These are phyloP conservation scores for Tilletia horrida DNA, from an alignment of 1,284 basidiomycete genomes.

Conservation along the genomic window DNA sequence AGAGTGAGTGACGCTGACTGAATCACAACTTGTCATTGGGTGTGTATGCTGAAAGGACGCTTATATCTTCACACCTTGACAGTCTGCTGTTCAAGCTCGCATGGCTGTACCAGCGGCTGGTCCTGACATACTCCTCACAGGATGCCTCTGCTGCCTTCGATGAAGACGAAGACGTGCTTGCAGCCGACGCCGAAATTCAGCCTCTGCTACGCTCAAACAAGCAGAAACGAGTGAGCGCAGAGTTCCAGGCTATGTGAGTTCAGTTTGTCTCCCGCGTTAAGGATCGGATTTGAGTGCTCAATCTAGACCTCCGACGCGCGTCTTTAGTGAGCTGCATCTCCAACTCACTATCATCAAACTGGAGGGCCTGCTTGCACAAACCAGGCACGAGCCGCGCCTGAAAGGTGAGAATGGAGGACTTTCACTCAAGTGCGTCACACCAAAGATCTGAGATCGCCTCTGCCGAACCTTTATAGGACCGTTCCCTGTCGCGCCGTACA, in stretches of 20 bases:
- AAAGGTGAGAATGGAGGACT: slow-evolving; percentile 63
- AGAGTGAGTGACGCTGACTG: slow-evolving; percentile 63
- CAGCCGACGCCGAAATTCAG: slow-evolving; percentile 26
- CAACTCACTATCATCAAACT: slow-evolving; percentile 78
- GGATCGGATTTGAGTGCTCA: background rate
- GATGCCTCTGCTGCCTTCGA: slow-evolving; percentile 17
- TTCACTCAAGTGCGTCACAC: background rate
- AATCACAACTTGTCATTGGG: too few species aligned
- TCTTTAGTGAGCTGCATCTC: slow-evolving; percentile 72
- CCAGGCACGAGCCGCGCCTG: slow-evolving; percentile 85
- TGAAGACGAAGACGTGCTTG: slow-evolving; percentile 19
- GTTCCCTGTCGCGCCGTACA: slow-evolving; percentile 66
- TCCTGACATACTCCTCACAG: slow-evolving; percentile 40
- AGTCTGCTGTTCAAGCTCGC: slow-evolving; percentile 47
- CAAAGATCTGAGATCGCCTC: background rate
- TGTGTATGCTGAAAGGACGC: too few species aligned
- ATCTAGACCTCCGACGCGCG: background rate
- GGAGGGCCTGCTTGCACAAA: slow-evolving; percentile 69
- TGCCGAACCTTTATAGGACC: slow-evolving; percentile 27
- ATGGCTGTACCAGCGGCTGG: slow-evolving; percentile 46
- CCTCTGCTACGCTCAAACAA: slow-evolving; percentile 30
- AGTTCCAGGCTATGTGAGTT: slow-evolving; percentile 35
- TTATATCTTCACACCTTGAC: background rate
- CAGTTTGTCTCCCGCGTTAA: background rate
- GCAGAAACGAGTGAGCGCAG: slow-evolving; percentile 25